These are phyloP conservation scores for Boletus rex-veris DNA, from an alignment of 768 basidiomycete genomes.

Conservation along the genomic window DNA sequence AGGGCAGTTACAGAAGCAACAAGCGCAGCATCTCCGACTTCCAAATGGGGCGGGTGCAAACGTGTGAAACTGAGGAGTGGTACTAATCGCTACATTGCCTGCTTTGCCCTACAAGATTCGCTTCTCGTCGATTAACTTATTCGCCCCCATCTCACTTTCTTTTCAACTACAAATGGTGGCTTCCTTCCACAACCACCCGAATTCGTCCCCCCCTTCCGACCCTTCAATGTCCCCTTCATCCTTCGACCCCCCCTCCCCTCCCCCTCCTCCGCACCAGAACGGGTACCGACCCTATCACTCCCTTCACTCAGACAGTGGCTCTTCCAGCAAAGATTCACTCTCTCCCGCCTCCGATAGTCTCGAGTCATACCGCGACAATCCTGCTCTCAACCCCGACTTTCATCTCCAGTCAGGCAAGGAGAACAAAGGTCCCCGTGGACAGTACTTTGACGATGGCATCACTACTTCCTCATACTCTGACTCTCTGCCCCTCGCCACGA, in stretches of 20 bases:
- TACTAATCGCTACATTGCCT: not conserved
- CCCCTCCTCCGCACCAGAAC: not conserved
- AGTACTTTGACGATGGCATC: constrained; percentile 23
- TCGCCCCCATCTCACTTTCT: not conserved
- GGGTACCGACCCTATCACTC: not conserved
- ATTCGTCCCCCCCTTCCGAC: not conserved
- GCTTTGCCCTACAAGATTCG: too few species aligned
- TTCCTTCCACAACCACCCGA: too few species aligned
- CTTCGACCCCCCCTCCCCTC: not conserved
- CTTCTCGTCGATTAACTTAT: constrained; percentile 3
- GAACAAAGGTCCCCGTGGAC: constrained; percentile 15
- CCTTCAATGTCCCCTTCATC: not conserved
- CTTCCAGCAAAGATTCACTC: constrained; percentile 8
- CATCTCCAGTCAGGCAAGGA: constrained; percentile 10
- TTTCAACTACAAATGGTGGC: constrained; percentile 11
- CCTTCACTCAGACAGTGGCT: constrained; percentile 13
- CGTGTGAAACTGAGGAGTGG: not conserved
- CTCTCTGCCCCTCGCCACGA: constrained; percentile 2
- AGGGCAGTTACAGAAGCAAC: too few species aligned
- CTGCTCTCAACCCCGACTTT: not conserved
- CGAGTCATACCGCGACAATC: constrained; percentile 7
- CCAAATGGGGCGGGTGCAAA: too few species aligned
- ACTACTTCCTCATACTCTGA: not conserved
- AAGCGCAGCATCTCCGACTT: too few species aligned
- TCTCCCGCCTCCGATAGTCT: not conserved